Evolutionary conservation across 208 protist genomes (phyloP).

Genomic region (Acanthamoeba rhysodes): DNA sequence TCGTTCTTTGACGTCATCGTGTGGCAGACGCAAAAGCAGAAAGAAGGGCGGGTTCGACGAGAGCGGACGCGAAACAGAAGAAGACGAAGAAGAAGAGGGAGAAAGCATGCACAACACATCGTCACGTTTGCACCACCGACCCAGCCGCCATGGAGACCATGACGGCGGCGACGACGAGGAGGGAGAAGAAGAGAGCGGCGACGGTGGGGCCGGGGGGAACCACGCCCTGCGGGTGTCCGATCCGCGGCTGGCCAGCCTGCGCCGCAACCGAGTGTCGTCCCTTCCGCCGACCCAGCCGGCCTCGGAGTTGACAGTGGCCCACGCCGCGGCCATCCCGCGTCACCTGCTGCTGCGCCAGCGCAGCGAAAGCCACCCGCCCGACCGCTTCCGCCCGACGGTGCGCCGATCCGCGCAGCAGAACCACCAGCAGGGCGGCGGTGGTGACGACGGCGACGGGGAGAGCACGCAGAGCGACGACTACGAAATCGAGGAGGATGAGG

Average conservation of each 20-base stretch:
- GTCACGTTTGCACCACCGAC: background rate
- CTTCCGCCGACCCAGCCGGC: background rate
- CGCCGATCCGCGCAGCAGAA: background rate
- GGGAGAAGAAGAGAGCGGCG: background rate
- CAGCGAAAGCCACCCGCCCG: conserved; percentile 24
- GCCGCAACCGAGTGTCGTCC: background rate
- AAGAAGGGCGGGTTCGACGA: background rate
- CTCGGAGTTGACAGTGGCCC: background rate
- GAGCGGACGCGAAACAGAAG: conserved; percentile 10
- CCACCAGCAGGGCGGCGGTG: background rate
- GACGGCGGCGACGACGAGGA: background rate
- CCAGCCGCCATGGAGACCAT: background rate
- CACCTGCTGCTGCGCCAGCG: conserved; percentile 27
- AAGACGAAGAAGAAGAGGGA: background rate
- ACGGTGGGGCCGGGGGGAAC: background rate
- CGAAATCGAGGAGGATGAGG: background rate
- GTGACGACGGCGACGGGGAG: too few relatives aligned
- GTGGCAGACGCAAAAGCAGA: background rate
- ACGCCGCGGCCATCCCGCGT: background rate
- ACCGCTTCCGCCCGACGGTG: background rate
- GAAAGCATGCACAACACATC: background rate
- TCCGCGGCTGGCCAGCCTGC: background rate
- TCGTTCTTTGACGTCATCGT: background rate
- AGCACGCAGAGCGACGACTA: background rate
- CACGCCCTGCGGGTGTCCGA: background rate